Evolutionary conservation across 2,329 filamentous ascomycete genomes (phyloP).

Genomic region (Beauveria brongniartii): DNA sequence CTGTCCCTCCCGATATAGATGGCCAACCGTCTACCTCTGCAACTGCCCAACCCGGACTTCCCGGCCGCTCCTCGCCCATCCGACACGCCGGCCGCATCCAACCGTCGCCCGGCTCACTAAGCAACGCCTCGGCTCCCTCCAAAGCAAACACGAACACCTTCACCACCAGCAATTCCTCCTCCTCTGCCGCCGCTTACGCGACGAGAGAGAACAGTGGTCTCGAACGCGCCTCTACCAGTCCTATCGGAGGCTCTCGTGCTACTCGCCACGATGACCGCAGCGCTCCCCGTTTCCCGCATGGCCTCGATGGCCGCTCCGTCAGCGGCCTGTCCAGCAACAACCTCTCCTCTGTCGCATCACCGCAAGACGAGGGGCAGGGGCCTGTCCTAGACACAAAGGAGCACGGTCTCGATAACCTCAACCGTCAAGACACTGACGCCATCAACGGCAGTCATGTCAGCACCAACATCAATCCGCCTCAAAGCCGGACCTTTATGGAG

Average conservation of each 20-base stretch:
- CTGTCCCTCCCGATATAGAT: conserved; percentile 46
- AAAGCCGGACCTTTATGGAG: conserved; percentile 35
- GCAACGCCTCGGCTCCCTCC: conserved; percentile 13
- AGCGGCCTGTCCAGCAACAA: conserved; percentile 18
- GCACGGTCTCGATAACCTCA: conserved; percentile 11
- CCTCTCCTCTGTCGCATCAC: conserved; percentile 32
- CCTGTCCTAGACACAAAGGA: conserved; percentile 40
- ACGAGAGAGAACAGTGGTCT: conserved; percentile 11
- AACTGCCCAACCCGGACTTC: conserved; percentile 44
- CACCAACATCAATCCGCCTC: conserved; percentile 21
- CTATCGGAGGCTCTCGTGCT: conserved; percentile 13
- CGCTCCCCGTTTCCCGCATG: conserved; percentile 15
- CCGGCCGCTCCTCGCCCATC: conserved; percentile 25
- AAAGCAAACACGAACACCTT: conserved; percentile 21
- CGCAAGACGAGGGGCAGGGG: conserved; percentile 48
- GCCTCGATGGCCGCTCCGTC: conserved; percentile 18
- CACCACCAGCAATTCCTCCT: conserved; percentile 13
- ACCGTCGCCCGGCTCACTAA: conserved; percentile 25
- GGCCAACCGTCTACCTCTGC: conserved; percentile 45
- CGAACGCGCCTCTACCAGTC: conserved; percentile 15
- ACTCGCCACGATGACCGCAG: conserved; percentile 13
- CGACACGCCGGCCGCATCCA: conserved; percentile 18
- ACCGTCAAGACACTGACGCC: conserved; percentile 20
- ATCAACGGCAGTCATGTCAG: conserved; percentile 21
- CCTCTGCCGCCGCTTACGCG: conserved; percentile 10